Percentiles rank a stretch among this genome's conserved stretches.
Evolutionary conservation across 139 green algal species (phyloP).

Genomic region (Closterium sp.): DNA sequence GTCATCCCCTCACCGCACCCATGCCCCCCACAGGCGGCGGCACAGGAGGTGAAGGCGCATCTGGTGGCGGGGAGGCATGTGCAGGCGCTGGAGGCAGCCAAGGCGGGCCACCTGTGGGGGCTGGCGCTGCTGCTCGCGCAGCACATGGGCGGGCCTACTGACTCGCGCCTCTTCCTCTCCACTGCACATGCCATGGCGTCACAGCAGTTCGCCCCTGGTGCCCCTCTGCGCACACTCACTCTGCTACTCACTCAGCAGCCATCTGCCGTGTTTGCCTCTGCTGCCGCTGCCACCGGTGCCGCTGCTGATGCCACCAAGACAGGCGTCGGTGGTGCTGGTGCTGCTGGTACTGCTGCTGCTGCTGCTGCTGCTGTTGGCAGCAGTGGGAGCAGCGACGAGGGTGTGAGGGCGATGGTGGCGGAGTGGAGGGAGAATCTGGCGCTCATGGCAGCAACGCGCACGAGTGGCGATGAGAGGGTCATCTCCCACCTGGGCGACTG

Average conservation of each 20-base stretch:
- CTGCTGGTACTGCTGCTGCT: background rate
- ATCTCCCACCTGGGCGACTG: constrained; percentile 68
- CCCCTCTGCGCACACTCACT: constrained; percentile 65
- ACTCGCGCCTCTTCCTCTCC: constrained; percentile 23
- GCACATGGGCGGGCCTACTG: constrained; percentile 18
- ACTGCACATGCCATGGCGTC: constrained; percentile 53
- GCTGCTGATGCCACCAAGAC: background rate
- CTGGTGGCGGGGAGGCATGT: constrained; percentile 36
- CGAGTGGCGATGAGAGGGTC: constrained; percentile 54
- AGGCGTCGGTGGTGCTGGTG: background rate
- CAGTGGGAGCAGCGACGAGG: background rate
- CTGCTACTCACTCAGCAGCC: constrained; percentile 64
- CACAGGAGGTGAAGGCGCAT: constrained; percentile 27
- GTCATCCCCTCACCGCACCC: background rate
- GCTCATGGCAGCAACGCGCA: constrained; percentile 65
- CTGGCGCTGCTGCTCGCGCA: constrained; percentile 69
- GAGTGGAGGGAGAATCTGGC: constrained; percentile 75
- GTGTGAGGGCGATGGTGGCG: constrained; percentile 46
- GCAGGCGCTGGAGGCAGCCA: constrained; percentile 47
- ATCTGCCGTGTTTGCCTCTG: constrained; percentile 44
- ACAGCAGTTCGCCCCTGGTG: constrained; percentile 36
- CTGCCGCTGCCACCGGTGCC: background rate
- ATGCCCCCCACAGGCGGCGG: background rate
- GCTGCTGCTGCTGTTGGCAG: background rate
- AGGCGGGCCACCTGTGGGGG: constrained; percentile 62